Conservation (phyloP, 139 green algal genomes). For the Picochlorum sp. region DNA sequence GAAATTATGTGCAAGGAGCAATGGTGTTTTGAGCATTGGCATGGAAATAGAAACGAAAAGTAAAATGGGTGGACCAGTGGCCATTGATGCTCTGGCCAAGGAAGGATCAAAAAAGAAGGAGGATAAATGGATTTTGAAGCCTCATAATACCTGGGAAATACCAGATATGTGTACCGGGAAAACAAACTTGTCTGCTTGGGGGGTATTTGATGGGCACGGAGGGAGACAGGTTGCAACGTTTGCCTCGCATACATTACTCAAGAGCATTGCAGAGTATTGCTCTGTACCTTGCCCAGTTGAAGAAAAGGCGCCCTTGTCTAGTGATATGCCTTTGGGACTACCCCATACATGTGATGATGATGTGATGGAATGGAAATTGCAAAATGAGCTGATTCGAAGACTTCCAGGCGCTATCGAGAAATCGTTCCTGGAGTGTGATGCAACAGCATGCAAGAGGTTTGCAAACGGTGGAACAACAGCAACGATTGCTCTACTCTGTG, state of each 20-base stretch:
- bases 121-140: slow-evolving; percentile 38
- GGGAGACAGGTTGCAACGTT: slow-evolving; percentile 40
- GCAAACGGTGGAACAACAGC: slow-evolving; percentile 56
- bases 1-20: background rate
- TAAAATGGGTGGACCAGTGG: background rate
- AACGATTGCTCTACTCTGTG: slow-evolving; percentile 55
- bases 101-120: slow-evolving; percentile 36
- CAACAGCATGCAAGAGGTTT: slow-evolving; percentile 3
- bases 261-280: background rate
- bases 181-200: slow-evolving; percentile 21
- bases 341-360: slow-evolving; percentile 14
- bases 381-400: background rate
- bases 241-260: slow-evolving; percentile 40
- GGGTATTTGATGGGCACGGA: slow-evolving; percentile 58
- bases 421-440: slow-evolving; percentile 10
- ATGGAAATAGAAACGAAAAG: background rate
- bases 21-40: background rate
- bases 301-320: no score
- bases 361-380: slow-evolving; percentile 15
- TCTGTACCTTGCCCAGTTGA: background rate
- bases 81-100: slow-evolving; percentile 32
- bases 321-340: slow-evolving; percentile 5
- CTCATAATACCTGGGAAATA: slow-evolving; percentile 2
- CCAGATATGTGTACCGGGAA: background rate
- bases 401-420: slow-evolving; percentile 5